Conservation (phyloP, 495 filamentous ascomycete species). For the Aspergillus taichungensis region DNA sequence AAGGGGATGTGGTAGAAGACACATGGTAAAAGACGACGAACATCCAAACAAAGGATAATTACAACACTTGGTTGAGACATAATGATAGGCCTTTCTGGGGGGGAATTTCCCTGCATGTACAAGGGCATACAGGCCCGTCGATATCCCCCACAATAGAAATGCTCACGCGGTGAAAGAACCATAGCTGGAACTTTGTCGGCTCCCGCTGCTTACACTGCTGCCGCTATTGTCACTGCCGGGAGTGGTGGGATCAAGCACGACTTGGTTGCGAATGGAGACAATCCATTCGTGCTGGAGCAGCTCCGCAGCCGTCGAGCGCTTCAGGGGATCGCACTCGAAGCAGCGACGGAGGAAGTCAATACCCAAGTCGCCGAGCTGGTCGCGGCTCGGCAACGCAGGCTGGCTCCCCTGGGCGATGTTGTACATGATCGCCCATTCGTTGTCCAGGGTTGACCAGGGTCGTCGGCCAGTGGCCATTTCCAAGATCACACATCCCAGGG, state of each 20-base stretch:
- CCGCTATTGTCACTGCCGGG: constrained; percentile 33
- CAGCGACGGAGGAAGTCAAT: constrained; percentile 84
- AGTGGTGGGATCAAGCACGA: constrained; percentile 46
- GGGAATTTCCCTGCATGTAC: too few relatives aligned
- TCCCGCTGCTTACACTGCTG: constrained; percentile 20
- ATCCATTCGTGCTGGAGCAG: constrained; percentile 97
- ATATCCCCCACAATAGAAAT: neutral
- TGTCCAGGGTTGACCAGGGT: constrained; percentile 95
- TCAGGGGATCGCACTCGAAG: constrained; percentile 77
- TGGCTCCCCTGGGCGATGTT: constrained; percentile 96
- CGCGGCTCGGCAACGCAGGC: constrained; percentile 67
- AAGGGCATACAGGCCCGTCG: too few relatives aligned
- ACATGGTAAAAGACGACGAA: neutral
- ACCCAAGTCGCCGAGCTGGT: constrained; percentile 76
- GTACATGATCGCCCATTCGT: constrained; percentile 99
- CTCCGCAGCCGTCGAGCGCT: constrained; percentile 75
- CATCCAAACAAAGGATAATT: neutral
- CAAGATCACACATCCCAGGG: constrained; percentile 89
- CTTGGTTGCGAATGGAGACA: constrained; percentile 51
- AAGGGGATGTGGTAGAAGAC: neutral
- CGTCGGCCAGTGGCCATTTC: constrained; percentile 96
- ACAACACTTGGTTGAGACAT: too few relatives aligned
- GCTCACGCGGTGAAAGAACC: constrained; percentile 4
- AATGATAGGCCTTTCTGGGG: too few relatives aligned
- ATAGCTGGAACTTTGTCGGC: constrained; percentile 30